Evolutionary conservation across 169 alveolate species (phyloP), one percentile per base, ranked within the genome.

Genomic region (Cryptosporidium parvum): DNA sequence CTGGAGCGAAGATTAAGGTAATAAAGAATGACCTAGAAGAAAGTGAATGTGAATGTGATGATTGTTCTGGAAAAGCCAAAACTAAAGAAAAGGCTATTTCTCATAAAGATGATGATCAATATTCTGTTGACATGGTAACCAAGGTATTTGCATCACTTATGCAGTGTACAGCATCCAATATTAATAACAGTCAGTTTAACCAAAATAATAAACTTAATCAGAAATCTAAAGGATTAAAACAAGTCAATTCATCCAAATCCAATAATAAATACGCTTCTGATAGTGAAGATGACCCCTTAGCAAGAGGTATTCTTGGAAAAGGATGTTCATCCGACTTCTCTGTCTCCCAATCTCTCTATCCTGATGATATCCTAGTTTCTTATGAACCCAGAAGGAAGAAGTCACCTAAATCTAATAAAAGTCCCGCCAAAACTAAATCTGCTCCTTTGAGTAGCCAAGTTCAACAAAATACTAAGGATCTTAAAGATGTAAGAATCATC

Each of bases 291-390:
- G 86, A 73, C 2, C 58, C 86, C 16, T 29, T 73, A 5, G 86
- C 86, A 33, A 73, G 72, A 73, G 86, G 86, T n/a, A 59, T 73
- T 14, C 71, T 73, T 14, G 42, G 86, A 16, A 73, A 73, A 58
- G 86, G 86, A 10, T 73, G 86, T 33, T 62, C 89, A 39, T 61
- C 80, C 23, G 75, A 80, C 29, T 62, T 80, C 18, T 62, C 89
- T 0, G 89, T 80, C 52, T 80, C 89, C n/a, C 89, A 58, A 62
- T 80, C 89, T 21, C 75, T 80, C n/a, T 80, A 80, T 45, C 89
- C 89, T 18, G 89, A 80, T 31, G 89, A 80, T 42, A 80, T 80
- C 7, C 75, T 80, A 35, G 89, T 80, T 14, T 62, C 89, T 58
- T 80, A 80, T 29, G 75, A 80, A 23, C 73, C 89, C 1, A 62